Base-by-base conservation (phyloP, 2,329 filamentous ascomycete species). In the Aspergillus aculeatinus region DNA sequence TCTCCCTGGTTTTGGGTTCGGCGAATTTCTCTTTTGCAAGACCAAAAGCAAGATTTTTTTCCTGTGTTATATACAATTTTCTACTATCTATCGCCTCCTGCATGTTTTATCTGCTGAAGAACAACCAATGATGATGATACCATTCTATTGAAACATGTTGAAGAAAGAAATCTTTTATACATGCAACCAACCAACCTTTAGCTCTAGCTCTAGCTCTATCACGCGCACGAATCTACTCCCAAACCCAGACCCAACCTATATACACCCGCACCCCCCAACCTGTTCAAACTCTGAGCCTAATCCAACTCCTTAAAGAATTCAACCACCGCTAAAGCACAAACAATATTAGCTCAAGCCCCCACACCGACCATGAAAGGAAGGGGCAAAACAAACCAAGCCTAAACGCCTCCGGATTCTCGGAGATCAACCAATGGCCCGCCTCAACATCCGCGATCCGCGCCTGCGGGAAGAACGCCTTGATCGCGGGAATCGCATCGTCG, bases 371-470 rank as follows among this genome's bases (percentile, higher is more conserved):
- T 21, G 21, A 21, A 21, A 21, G 21, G 21, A 21, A 47, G 10
- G 14, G 25, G 7, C 25, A 12, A 10, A 39, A 69, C 64, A 68
- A 68, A 71, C 76, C 74, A 60, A 72, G 67, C 51, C 76, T 67
- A 52, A 79, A 79, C n/a, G 71, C 74, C 60, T 79, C 77, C 4
- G 76, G 76, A 21, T 77, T 77, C 66, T 79, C 77, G 31, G 76
- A 78, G 60, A 78, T 79, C 23, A 79, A 67, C 77, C 77, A 79
- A 60, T 79, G 77, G 1, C 77, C 77, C 27, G 74, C 76, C 52
- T 79, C 76, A 7, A 77, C 71, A 57, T 78, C 75, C 5, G 72
- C 70, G 33, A 79, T 68, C 57, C 76, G 64, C 9, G 77, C 75
- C 33, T 71, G 70, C 1, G 77, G 77, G 57, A 79, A 79, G 62